Evolutionary conservation across 495 filamentous ascomycete species (phyloP), one percentile per base, ranked within the genome.

Genomic region (Lepraria neglecta): DNA sequence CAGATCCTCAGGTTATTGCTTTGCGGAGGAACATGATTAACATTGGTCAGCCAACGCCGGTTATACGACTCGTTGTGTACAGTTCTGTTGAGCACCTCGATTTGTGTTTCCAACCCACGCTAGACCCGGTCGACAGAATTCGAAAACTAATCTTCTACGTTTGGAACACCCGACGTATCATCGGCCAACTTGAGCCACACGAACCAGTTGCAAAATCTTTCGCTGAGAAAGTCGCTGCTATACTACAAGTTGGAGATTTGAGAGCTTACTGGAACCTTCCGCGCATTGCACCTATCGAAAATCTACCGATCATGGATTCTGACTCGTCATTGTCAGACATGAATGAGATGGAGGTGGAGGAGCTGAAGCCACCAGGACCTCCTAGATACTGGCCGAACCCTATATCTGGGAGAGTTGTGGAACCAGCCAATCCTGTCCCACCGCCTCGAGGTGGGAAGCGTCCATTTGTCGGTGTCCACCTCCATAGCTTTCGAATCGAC

Each of bases 21-120:
- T 69, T 78, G 55, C 71, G 77, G 61, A 76, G 73, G 4, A 77
- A 76, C 6, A 75, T 71, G 64, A 69, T 74, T 54, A 74, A 73
- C 1, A 71, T 75, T 46, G 71, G 71, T 21, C 65, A 72, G 30
- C 68, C 77, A 47, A 65, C 80, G 19, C 80, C 80, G 3, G 73
- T 82, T n/a, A 72, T 84, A 31, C 74, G 77, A 60, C 69, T 84
- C 11, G 60, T 84, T 12, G 72, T 84, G 9, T 73, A 78, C 38
- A 81, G 79, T 59, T 76, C 80, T 4, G 76, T 78, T 52, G 82
- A 86, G 64, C 83, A 86, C 61, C 74, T 85, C 44, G 75, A 80
- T 59, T 71, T 74, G 43, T 83, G 79, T 58, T 68, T 82, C 27
- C 75, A 80, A 6, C 35, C 59, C 1, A 65, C 75, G n/a, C 45